A percentile compares a stretch with the other conserved stretches of the same genome.
These are phyloP conservation scores for Stagonosporopsis rhizophila DNA, from an alignment of 2,329 filamentous ascomycete genomes.

Conservation along the genomic window DNA sequence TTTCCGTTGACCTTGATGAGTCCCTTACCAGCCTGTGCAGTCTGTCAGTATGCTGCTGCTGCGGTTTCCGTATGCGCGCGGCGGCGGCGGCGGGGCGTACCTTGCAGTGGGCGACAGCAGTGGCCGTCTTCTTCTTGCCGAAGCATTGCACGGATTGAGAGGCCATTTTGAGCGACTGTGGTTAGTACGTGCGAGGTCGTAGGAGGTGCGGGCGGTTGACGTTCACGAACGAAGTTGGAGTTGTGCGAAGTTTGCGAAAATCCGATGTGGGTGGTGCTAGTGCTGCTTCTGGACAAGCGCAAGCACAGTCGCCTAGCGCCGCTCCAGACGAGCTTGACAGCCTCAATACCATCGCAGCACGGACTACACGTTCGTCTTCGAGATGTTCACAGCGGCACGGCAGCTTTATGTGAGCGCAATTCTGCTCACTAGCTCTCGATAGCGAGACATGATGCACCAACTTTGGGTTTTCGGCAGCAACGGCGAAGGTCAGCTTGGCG, in stretches of 20 bases:
- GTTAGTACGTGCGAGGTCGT: conserved; percentile 42
- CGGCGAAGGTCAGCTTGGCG: conserved; percentile 57
- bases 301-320: conserved; percentile 4
- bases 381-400: not conserved
- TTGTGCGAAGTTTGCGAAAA: conserved; percentile 29
- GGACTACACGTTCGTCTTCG: no score
- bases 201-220: conserved; percentile 36
- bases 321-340: not conserved
- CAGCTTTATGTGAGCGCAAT: not conserved
- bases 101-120: conserved; percentile 92
- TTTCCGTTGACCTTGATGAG: conserved; percentile 99
- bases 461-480: conserved; percentile 61
- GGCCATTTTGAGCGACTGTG: conserved; percentile 50
- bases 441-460: conserved; percentile 23
- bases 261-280: conserved; percentile 27
- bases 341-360: not conserved
- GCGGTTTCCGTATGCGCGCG: conserved; percentile 19
- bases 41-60: conserved; percentile 35
- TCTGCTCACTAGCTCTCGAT: not conserved
- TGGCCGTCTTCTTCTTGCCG: conserved; percentile 79
- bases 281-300: not conserved
- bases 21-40: conserved; percentile 73
- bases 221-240: conserved; percentile 26
- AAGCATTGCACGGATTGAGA: conserved; percentile 79
- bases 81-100: conserved; percentile 57